Base-by-base conservation (phyloP, 225 moss, liverwort and hornwort genomes). In the Polytrichum formosum region DNA sequence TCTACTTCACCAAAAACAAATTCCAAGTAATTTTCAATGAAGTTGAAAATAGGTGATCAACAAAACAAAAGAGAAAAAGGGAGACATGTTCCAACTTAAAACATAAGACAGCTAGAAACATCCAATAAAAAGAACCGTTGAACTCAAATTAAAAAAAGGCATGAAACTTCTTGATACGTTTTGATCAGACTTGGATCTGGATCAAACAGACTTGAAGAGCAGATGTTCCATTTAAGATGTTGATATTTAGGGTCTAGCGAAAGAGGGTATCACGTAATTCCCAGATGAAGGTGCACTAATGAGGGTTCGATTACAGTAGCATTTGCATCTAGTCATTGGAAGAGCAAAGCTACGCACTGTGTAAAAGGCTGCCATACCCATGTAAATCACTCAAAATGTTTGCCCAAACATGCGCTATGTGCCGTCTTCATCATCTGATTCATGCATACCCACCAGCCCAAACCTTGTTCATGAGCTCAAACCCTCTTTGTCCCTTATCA, bases 381-480 rank as follows among this genome's bases (percentile, higher is more conserved):
- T 68, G 78, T 76, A 69, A 76, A 78, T 17, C 60, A 84, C 61
- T 70, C 69, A 79, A 69, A 72, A 13, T 62, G 19, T 20, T 66
- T 75, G 70, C 77, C 73, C 76, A 75, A 66, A 78, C 54, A 81
- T 78, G 90, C 90, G 85, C 81, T 95, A 95, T 91, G 95, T 93
- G 85, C 86, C 93, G 83, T 95, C 95, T 83, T 91, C 95, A 88
- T 79, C 88, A 91, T 90, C 91, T 94, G 93, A 90, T 86, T 83
- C 90, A 83, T 73, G 87, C 90, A 94, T 73, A 62, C 78, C 82
- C 86, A 87, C 79, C 85, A 79, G 80, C 71, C 80, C 84, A 79
- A 81, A 77, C 79, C 85, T 83, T 64, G 68, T 74, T 74, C 76
- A 81, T 84, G 46, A 87, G 81, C 84, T 46, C 46, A 79, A 21